A percentile compares a stretch with the other conserved stretches of the same genome.
Conservation (phyloP, 345 rosid genomes). For the Cardamine resedifolia region DNA sequence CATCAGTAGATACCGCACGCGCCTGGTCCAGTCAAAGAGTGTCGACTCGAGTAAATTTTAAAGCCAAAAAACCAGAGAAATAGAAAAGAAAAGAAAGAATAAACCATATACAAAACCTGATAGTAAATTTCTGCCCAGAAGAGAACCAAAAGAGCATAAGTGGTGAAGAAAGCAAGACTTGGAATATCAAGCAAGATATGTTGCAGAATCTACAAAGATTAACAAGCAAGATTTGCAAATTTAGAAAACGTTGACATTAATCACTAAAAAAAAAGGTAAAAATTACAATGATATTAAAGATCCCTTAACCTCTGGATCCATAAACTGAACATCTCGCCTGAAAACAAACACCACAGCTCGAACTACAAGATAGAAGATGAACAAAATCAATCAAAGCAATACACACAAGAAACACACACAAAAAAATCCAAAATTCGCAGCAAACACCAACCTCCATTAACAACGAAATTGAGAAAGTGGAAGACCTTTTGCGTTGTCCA, state of each 20-base stretch:
- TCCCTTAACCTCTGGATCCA: slow-evolving; percentile 55
- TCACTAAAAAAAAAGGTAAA: too few species aligned
- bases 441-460: slow-evolving; percentile 74
- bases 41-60: slow-evolving; percentile 15
- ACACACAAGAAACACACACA: slow-evolving; percentile 5
- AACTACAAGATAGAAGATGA: slow-evolving; percentile 45
- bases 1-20: slow-evolving; percentile 81
- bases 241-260: background rate
- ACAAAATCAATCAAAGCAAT: background rate
- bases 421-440: background rate
- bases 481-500: slow-evolving; percentile 98
- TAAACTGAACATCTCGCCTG: slow-evolving; percentile 58
- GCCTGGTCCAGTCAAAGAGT: slow-evolving; percentile 53
- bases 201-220: slow-evolving; percentile 56
- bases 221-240: slow-evolving; percentile 12
- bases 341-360: slow-evolving; percentile 69
- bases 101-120: slow-evolving; percentile 49
- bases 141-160: slow-evolving; percentile 82
- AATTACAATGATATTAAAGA: background rate
- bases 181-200: slow-evolving; percentile 83
- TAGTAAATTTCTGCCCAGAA: slow-evolving; percentile 98
- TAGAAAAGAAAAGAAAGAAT: background rate
- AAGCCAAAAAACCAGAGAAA: background rate
- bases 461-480: slow-evolving; percentile 89
- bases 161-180: slow-evolving; percentile 88